Conservation (phyloP, 495 filamentous ascomycete genomes). For the Cladorrhinum samala region DNA sequence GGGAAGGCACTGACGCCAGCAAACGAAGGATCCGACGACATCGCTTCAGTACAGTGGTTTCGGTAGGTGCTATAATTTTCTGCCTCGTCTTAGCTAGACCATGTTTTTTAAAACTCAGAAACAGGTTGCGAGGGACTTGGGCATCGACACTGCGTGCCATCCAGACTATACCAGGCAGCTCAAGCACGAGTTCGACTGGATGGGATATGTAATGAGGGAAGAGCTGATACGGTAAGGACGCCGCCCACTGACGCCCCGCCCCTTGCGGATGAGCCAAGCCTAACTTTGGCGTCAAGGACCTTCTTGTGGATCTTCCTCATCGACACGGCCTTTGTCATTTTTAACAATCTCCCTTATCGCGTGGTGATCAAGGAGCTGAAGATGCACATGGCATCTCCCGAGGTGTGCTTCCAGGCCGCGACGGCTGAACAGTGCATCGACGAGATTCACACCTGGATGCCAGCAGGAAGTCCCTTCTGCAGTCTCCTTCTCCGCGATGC, state of each 20-base stretch:
- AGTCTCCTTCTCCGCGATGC: slow-evolving; percentile 22
- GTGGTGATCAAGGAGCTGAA: slow-evolving; percentile 32
- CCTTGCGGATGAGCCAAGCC: not conserved
- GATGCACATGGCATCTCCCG: slow-evolving; percentile 28
- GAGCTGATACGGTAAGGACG: slow-evolving; percentile 26
- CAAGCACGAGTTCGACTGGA: slow-evolving; percentile 25
- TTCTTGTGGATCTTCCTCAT: slow-evolving; percentile 23
- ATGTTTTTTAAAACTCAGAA: not conserved
- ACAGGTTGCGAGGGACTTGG: slow-evolving; percentile 24
- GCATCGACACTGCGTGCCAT: slow-evolving; percentile 23
- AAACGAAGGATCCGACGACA: slow-evolving; percentile 26
- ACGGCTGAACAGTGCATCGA: slow-evolving; percentile 21
- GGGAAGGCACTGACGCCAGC: slow-evolving; percentile 22
- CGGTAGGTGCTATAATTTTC: slow-evolving; percentile 10
- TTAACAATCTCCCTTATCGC: slow-evolving; percentile 30
- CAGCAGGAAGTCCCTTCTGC: slow-evolving; percentile 18
- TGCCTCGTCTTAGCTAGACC: not conserved
- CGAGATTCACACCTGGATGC: slow-evolving; percentile 20
- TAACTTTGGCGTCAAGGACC: not conserved
- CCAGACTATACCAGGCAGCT: slow-evolving; percentile 17
- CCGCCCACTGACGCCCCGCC: not conserved
- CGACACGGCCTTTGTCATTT: slow-evolving; percentile 29
- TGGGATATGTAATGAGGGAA: slow-evolving; percentile 23
- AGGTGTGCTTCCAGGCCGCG: slow-evolving; percentile 24
- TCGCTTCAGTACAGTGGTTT: slow-evolving; percentile 26